phyloP scores from a whole-genome alignment of 1,284 basidiomycete genomes.

The Termitomyces sp. region DNA sequence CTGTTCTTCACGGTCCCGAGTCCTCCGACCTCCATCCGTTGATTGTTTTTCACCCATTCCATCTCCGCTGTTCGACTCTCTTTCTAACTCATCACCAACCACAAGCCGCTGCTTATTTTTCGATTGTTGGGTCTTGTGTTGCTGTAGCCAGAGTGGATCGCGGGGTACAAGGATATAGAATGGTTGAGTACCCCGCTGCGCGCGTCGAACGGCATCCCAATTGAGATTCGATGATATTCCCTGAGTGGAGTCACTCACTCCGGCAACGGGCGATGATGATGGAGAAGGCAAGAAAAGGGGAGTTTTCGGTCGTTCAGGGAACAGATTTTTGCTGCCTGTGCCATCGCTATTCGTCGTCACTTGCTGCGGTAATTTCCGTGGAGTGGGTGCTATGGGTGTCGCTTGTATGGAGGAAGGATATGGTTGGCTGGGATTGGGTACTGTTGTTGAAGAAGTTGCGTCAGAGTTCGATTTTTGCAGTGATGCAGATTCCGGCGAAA shows the following conservation, averaged over 20 bases:
- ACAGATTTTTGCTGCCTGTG: neutral
- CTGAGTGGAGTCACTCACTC: neutral
- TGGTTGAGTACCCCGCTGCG: neutral
- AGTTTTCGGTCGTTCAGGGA: constrained; percentile 13
- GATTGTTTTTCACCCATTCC: neutral
- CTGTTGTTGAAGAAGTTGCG: neutral
- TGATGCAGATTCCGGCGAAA: neutral
- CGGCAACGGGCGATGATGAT: constrained; percentile 17
- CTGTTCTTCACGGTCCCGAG: neutral
- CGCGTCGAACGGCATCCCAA: neutral
- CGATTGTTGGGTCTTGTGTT: constrained; percentile 16
- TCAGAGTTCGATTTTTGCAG: neutral
- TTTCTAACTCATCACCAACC: neutral
- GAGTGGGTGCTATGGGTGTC: neutral
- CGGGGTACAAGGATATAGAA: constrained; percentile 31
- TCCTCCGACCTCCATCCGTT: neutral
- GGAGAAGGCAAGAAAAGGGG: constrained; percentile 32
- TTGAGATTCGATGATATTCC: neutral
- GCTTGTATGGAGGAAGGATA: neutral
- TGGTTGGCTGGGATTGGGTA: neutral
- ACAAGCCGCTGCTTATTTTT: neutral
- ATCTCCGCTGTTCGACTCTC: neutral
- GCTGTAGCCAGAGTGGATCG: constrained; percentile 26
- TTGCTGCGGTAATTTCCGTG: neutral
- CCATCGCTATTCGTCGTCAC: neutral